These are phyloP conservation scores for Saccharomyces jurei DNA, from an alignment of 805 yeast species.

Conservation along the genomic window DNA sequence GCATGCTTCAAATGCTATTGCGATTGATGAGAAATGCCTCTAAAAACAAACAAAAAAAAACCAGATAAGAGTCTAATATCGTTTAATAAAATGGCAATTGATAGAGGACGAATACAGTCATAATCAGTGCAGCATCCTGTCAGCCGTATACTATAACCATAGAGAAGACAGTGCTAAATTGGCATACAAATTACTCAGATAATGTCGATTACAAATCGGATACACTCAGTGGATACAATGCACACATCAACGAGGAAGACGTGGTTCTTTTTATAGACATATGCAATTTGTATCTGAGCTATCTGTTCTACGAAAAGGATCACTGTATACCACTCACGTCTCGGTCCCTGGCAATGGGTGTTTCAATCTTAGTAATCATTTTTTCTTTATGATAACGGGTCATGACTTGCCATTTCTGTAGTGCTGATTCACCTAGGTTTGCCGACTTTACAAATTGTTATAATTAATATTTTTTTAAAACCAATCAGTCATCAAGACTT, in stretches of 20 bases:
- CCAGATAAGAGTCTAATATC: too few relatives aligned
- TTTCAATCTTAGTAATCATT: background rate
- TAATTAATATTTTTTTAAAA: too few relatives aligned
- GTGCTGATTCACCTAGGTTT: too few relatives aligned
- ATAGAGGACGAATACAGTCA: background rate
- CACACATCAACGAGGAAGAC: background rate
- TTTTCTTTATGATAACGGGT: background rate
- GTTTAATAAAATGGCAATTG: background rate
- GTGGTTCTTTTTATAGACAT: background rate
- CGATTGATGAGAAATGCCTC: too few relatives aligned
- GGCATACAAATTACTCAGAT: background rate
- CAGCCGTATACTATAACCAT: background rate
- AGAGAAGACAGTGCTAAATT: background rate
- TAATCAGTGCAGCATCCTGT: background rate
- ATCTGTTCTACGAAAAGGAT: background rate
- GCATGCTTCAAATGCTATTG: too few relatives aligned
- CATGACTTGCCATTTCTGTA: too few relatives aligned
- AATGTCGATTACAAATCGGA: background rate
- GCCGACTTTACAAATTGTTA: too few relatives aligned
- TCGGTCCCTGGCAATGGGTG: background rate
- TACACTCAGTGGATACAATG: background rate
- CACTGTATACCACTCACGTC: background rate
- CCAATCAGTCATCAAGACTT: background rate
- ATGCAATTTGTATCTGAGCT: background rate
- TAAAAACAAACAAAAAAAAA: too few relatives aligned